Evolutionary conservation across 257 asterid species (phyloP).

Genomic region (Solanum bulbocastanum): DNA sequence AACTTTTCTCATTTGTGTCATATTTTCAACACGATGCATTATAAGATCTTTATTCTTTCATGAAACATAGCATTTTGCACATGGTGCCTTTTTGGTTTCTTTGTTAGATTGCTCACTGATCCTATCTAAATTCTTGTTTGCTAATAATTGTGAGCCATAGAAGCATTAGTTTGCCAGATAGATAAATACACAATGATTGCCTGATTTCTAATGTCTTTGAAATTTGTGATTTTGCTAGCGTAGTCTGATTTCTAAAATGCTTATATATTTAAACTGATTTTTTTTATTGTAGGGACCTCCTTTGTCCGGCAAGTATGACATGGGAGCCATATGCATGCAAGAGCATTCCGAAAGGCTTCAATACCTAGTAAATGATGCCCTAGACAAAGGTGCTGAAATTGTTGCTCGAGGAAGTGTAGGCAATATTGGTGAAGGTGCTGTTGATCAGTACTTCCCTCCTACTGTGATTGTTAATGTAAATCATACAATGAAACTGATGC

Average conservation of each 20-base stretch:
- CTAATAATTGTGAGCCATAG: not conserved
- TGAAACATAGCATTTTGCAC: not conserved
- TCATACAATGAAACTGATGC: conserved; percentile 94
- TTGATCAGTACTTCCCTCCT: conserved; percentile 97
- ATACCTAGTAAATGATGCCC: conserved; percentile 74
- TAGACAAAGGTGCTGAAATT: conserved; percentile 88
- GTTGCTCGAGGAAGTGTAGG: conserved; percentile 92
- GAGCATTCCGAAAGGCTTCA: conserved; percentile 98
- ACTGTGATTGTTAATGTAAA: conserved; percentile 78
- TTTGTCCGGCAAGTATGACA: conserved; percentile 75
- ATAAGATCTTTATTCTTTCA: not conserved
- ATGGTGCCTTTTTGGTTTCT: not conserved
- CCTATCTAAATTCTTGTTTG: not conserved
- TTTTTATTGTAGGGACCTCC: conserved; percentile 76
- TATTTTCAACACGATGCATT: not conserved
- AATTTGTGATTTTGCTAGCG: not conserved
- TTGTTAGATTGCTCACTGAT: not conserved
- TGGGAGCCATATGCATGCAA: conserved; percentile 99
- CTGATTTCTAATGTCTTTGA: not conserved
- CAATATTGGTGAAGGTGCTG: conserved; percentile 92
- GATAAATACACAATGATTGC: not conserved
- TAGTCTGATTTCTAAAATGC: not conserved
- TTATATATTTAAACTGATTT: not conserved
- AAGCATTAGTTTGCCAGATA: not conserved
- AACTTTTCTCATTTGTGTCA: not conserved